Evolutionary conservation across 148 eudicot genomes (phyloP).

Genomic region (Beta vulgaris): DNA sequence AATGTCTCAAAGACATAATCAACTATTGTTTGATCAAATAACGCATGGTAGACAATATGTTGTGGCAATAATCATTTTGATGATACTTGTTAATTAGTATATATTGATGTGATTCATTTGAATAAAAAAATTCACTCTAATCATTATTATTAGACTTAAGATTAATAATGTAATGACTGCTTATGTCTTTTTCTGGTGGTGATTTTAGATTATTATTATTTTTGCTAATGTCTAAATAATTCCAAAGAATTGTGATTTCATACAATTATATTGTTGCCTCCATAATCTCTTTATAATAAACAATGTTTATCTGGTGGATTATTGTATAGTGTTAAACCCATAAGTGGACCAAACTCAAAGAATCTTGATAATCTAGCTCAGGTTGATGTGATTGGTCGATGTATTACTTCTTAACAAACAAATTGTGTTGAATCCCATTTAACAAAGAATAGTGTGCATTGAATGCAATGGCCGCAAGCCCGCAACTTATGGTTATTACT

Average conservation of each 20-base stretch:
- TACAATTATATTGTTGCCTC: neutral
- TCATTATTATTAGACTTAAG: neutral
- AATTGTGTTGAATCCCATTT: too few relatives aligned
- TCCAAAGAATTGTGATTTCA: neutral
- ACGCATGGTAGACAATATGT: constrained; percentile 7
- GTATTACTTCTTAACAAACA: neutral
- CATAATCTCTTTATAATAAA: neutral
- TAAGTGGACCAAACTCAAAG: neutral
- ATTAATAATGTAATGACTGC: constrained; percentile 7
- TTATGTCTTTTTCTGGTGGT: neutral
- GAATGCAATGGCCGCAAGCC: too few relatives aligned
- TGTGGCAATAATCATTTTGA: neutral
- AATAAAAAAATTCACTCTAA: neutral
- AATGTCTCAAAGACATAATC: constrained; percentile 14
- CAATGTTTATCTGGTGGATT: constrained; percentile 1
- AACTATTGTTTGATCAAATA: constrained; percentile 2
- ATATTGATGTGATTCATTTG: constrained; percentile 3
- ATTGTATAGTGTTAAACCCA: neutral
- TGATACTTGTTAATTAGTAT: constrained; percentile 3
- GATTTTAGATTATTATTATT: neutral
- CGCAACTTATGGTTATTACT: too few relatives aligned
- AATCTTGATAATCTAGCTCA: neutral
- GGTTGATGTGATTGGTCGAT: neutral
- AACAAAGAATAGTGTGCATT: too few relatives aligned
- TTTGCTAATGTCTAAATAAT: constrained; percentile 11